These are phyloP conservation scores for Naganishia cerealis DNA, from an alignment of 1,284 basidiomycete species.

Conservation along the genomic window DNA sequence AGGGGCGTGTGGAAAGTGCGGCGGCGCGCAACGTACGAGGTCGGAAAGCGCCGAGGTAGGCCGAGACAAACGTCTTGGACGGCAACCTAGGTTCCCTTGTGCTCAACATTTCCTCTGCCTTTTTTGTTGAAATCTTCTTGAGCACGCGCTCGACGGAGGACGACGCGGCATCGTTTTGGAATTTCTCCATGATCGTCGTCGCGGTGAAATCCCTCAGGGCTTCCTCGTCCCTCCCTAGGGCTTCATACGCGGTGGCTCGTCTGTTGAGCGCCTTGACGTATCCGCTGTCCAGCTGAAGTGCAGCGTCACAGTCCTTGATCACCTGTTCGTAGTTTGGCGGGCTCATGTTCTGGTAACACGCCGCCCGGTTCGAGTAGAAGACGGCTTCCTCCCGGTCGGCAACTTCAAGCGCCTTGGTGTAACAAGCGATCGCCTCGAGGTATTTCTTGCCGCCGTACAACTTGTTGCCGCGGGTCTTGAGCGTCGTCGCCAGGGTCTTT, in stretches of 20 bases:
- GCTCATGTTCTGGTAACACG: conserved; percentile 84
- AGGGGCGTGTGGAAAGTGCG: background rate
- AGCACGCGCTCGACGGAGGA: conserved; percentile 86
- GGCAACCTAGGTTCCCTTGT: conserved; percentile 81
- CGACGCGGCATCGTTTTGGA: conserved; percentile 78
- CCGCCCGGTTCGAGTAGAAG: conserved; percentile 95
- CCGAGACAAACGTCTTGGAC: conserved; percentile 87
- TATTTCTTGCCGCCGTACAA: conserved; percentile 81
- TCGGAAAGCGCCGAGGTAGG: conserved; percentile 97
- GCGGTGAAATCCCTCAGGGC: conserved; percentile 91
- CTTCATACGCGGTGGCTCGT: conserved; percentile 81
- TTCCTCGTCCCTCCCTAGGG: conserved; percentile 71
- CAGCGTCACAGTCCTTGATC: conserved; percentile 86
- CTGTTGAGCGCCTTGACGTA: conserved; percentile 97
- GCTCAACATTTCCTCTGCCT: conserved; percentile 72
- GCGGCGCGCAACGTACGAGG: conserved; percentile 60
- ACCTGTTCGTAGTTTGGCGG: conserved; percentile 81
- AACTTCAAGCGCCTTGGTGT: conserved; percentile 86
- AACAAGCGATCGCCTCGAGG: conserved; percentile 73
- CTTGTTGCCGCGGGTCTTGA: conserved; percentile 87
- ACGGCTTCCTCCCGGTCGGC: conserved; percentile 85
- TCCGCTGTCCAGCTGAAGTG: conserved; percentile 76
- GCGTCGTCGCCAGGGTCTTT: conserved; percentile 68
- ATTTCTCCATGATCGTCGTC: conserved; percentile 88
- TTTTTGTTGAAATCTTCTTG: conserved; percentile 74